Evolutionary conservation across 352 stramenopile species (phyloP).

Genomic region (Peronosclerospora sorghi): DNA sequence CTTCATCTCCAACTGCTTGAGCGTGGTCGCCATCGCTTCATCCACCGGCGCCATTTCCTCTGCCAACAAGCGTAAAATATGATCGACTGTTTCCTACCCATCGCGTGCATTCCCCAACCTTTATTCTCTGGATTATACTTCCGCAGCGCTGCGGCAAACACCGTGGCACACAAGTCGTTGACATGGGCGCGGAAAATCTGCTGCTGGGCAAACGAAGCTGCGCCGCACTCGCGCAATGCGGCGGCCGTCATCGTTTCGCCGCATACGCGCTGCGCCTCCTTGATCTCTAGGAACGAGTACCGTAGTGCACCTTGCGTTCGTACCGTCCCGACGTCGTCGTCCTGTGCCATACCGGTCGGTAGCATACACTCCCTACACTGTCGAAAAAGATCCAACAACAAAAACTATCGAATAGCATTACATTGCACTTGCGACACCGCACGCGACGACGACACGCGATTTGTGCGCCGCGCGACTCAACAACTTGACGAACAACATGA

Average conservation of each 20-base stretch:
- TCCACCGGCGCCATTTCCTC: constrained; percentile 59
- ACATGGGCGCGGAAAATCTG: constrained; percentile 72
- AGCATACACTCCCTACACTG: neutral
- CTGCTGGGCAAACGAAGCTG: constrained; percentile 43
- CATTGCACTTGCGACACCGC: too few species aligned
- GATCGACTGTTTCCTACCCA: neutral
- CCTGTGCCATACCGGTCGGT: constrained; percentile 6
- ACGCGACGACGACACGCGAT: too few species aligned
- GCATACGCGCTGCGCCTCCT: constrained; percentile 59
- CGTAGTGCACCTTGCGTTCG: constrained; percentile 4
- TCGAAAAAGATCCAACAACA: neutral
- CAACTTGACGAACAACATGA: constrained; percentile 16
- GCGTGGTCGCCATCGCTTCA: constrained; percentile 22
- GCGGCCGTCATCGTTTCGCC: constrained; percentile 40
- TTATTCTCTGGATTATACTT: constrained; percentile 64
- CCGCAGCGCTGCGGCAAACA: constrained; percentile 50
- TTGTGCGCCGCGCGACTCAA: neutral
- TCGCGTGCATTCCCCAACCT: constrained; percentile 20
- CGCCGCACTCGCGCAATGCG: constrained; percentile 37
- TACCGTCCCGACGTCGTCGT: constrained; percentile 1
- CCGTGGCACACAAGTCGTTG: constrained; percentile 57
- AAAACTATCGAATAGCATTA: too few species aligned
- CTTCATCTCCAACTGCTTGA: constrained; percentile 36
- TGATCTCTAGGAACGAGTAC: constrained; percentile 71
- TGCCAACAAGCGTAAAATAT: constrained; percentile 6